A percentile compares a stretch with the other conserved stretches of the same genome.
Conservation (phyloP, 306 rosid species). For the Cucurbita moschata region DNA sequence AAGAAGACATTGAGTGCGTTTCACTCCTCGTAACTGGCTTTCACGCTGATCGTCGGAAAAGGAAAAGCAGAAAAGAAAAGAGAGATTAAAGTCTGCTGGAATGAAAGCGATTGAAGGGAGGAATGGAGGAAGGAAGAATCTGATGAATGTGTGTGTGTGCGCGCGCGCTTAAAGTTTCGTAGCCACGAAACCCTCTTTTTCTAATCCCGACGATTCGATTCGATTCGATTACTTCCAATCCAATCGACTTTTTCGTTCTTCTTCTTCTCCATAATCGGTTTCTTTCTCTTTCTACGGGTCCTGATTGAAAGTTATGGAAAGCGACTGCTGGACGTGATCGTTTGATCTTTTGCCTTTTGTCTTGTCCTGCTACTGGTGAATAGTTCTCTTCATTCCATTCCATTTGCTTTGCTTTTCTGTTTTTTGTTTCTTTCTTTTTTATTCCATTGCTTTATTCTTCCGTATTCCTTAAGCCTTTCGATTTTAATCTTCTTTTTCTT, state of each 20-base stretch:
- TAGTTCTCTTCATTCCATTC: background rate
- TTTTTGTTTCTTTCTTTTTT: background rate
- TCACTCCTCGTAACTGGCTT: slow-evolving; percentile 3
- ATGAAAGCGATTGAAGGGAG: background rate
- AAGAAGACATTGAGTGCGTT: background rate
- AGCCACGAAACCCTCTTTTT: slow-evolving; percentile 1
- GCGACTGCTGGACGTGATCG: slow-evolving; percentile 12
- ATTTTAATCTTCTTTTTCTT: background rate
- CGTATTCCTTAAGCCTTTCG: slow-evolving; percentile 6
- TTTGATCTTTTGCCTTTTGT: slow-evolving; percentile 9
- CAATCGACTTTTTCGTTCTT: background rate
- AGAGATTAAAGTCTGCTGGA: background rate
- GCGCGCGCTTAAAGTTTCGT: background rate
- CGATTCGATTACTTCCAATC: slow-evolving; percentile 3
- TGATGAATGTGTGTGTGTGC: background rate
- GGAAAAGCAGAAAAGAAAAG: slow-evolving; percentile 3
- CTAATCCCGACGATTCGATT: background rate
- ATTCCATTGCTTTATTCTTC: background rate
- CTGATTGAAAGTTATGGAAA: slow-evolving; percentile 8
- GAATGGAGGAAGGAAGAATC: background rate
- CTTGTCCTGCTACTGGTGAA: slow-evolving; percentile 2
- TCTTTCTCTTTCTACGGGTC: background rate
- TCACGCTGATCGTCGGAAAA: background rate
- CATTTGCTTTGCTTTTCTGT: background rate
- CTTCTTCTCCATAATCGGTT: background rate